Evolutionary conservation across 768 basidiomycete species (phyloP), one percentile per base, ranked within the genome.

Genomic region (Mycena polygramma): DNA sequence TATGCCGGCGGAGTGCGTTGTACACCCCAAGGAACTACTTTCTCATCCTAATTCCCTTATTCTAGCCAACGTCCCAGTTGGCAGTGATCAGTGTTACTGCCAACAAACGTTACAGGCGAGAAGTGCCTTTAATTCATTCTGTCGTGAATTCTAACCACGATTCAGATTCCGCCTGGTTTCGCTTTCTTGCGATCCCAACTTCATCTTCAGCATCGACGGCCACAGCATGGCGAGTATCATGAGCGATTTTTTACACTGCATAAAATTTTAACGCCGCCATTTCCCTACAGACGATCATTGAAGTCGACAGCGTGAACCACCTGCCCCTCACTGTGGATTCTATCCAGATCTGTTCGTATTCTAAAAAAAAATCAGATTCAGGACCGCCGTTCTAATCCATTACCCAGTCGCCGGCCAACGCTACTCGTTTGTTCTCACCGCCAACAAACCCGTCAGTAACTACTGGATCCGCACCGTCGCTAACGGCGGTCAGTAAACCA

Each of bases 401-500:
- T 15, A 30, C 26, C 1, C 11, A 63, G 62, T 30, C 35, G 70
- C 73, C 72, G 83, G 80, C 9, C 83, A 83, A 63, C 79, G 82
- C 3, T 84, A 83, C 69, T 83, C 83, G 1, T 75, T 80, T 43
- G 74, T 80, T 20, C 62, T 88, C n/a, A 78, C 78, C 4, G 85
- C 86, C 9, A 79, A 83, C 71, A 79, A 85, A 65, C 67, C 79
- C 3, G 76, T 85, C 7, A 78, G 70, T 46, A 88, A 87, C 72
- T 88, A 87, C 75, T 87, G 85, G 80, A 77, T 83, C 39, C 79
- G 80, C 62, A 74, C 81, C 43, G 72, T 78, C 67, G 75, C 74
- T 61, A 71, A 73, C 70, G 59, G 68, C 65, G 75, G 75, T n/a
- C n/a, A n/a, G n/a, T n/a, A n/a, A n/a, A n/a, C n/a, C n/a, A n/a